Conservation (phyloP, 2,329 filamentous ascomycete genomes). For the Venturia effusa region DNA sequence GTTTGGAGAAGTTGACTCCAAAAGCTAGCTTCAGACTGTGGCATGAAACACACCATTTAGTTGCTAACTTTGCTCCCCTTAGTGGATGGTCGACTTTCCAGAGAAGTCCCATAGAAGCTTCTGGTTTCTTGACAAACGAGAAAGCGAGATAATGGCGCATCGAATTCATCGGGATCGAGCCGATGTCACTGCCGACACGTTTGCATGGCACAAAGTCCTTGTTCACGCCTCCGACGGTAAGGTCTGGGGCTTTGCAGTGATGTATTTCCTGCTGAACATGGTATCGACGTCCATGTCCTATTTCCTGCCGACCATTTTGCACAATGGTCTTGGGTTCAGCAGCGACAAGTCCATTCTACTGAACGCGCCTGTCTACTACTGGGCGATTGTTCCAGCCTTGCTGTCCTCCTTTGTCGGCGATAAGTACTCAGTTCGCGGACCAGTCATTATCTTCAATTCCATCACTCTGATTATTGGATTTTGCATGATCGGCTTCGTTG, state of each 20-base stretch:
- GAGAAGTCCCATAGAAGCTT: conserved; percentile 48
- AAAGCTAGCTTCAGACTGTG: not conserved
- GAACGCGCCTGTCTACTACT: conserved; percentile 12
- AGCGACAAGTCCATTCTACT: conserved; percentile 29
- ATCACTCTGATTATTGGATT: conserved; percentile 52
- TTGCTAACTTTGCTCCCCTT: not conserved
- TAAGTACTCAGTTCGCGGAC: conserved; percentile 47
- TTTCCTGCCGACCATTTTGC: conserved; percentile 52
- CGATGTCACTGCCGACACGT: conserved; percentile 46
- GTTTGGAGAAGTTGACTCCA: no score
- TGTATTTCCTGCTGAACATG: conserved; percentile 58
- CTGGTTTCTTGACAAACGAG: conserved; percentile 45
- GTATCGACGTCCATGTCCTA: conserved; percentile 56
- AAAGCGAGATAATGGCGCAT: conserved; percentile 44
- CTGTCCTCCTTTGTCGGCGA: conserved; percentile 40
- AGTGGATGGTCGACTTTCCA: conserved; percentile 61
- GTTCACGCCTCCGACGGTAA: conserved; percentile 48
- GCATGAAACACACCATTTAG: no score
- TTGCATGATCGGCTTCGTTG: conserved; percentile 52
- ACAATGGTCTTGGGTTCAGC: conserved; percentile 44
- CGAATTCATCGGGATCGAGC: conserved; percentile 51
- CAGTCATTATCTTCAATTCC: conserved; percentile 55
- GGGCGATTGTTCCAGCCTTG: conserved; percentile 8
- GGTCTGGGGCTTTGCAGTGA: conserved; percentile 51
- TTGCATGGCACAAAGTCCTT: conserved; percentile 42